Evolutionary conservation across 2,329 filamentous ascomycete genomes (phyloP), one percentile per base, ranked within the genome.

Genomic region (Cordyceps militaris): DNA sequence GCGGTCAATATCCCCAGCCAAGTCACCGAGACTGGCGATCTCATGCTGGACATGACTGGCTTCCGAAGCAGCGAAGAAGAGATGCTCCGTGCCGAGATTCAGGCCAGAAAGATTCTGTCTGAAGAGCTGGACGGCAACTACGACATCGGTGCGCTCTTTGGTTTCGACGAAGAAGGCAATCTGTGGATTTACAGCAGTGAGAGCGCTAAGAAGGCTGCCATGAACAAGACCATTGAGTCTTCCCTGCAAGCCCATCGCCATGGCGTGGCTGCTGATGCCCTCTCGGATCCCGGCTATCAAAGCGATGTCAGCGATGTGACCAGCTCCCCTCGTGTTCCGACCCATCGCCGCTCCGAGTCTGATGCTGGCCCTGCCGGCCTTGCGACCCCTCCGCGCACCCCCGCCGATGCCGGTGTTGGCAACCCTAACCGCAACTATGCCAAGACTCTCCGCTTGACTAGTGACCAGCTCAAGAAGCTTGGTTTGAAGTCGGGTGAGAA

Each of bases 171-270:
- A 67, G 85, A 94, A 60, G 94, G 94, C 7, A 99, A 99, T 66
- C 79, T 99, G n/a, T 97, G 94, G 93, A 97, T 99, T 63, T 99
- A 99, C 75, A 94, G 91, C 73, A 97, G 92, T 66, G 92, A 97
- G 71, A 92, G 96, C 67, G 91, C 94, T 24, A 97, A 97, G 68
- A 88, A 94, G 66, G 88, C 89, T 7, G 93, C 93, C 32, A 87
- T 87, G 75, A 86, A 87, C 69, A 81, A 76, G 64, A 81, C 80
- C 1, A 77, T 81, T 60, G 79, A 82, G 57, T 74, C 77, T 8
- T 74, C 78, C 10, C 67, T 81, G 49, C 73, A 75, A 19, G 71
- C 74, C 10, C 72, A 74, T 58, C 70, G 74, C 16, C 71, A 73
- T 14, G 76, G 84, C 38, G 75, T 83, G 21, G 82, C 83, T 19